Percentiles rank a stretch among this genome's conserved stretches.
Conservation (phyloP, 345 rosid species). For the Linum lewisii region DNA sequence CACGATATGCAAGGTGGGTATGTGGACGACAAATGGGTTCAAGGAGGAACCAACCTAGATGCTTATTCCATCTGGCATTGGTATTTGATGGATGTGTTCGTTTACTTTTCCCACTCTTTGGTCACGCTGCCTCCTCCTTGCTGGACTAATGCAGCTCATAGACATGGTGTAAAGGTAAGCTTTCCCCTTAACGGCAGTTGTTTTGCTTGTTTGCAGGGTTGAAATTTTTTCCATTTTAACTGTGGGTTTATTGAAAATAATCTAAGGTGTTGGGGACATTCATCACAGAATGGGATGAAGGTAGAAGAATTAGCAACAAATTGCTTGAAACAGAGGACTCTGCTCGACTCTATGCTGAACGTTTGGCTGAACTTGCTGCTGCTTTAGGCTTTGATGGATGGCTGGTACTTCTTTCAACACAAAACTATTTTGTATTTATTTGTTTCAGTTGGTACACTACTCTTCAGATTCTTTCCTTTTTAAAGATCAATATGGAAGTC, state of each 20-base stretch:
- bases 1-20: constrained; percentile 83
- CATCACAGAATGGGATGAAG: constrained; percentile 78
- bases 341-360: constrained; percentile 56
- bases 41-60: constrained; percentile 55
- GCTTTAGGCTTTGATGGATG: constrained; percentile 79
- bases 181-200: not conserved
- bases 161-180: constrained; percentile 74
- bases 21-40: constrained; percentile 70
- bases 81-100: constrained; percentile 80
- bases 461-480: constrained; percentile 5
- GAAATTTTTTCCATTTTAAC: not conserved
- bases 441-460: constrained; percentile 1
- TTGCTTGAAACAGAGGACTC: constrained; percentile 62
- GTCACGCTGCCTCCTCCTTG: constrained; percentile 91
- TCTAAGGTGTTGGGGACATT: constrained; percentile 74
- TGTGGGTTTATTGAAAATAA: not conserved
- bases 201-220: not conserved
- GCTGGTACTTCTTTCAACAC: constrained; percentile 41
- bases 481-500: constrained; percentile 76
- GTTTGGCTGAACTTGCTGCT: constrained; percentile 59
- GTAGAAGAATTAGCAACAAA: constrained; percentile 42
- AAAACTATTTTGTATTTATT: not conserved
- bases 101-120: constrained; percentile 65
- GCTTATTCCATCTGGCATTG: constrained; percentile 81
- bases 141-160: constrained; percentile 86